Evolutionary conservation across 352 stramenopile genomes (phyloP), one percentile per base, ranked within the genome.

Genomic region (Pythium phragmitis): DNA sequence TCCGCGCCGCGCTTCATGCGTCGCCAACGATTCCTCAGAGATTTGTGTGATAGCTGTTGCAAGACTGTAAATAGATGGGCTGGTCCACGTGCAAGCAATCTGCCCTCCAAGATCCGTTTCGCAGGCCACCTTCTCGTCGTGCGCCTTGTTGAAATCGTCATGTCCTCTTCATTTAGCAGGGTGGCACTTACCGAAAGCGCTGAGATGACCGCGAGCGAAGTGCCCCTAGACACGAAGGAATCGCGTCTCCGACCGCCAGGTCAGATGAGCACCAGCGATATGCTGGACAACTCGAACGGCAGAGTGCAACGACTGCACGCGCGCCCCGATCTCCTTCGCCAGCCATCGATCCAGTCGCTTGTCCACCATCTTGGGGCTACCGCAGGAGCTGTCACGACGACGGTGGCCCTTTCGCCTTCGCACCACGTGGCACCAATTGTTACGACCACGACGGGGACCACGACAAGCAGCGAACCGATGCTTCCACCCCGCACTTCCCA

Each of bases 201-300:
- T 30, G 26, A 30, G 26, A 30, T 30, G 26, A 39, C 34, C 34
- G 34, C 34, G 7, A 39, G 34, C 34, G 11, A 39, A 39, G 3
- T 13, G 34, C 4, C 41, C 1, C 16, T 43, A 2, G 28, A 53
- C 4, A 42, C 2, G 3, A 68, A 68, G 46, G 62, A 69, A 41
- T 48, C 62, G 46, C 54, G 28, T 16, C 21, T 69, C 0, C 54
- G 62, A 21, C 62, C 62, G 39, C 62, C 62, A 1, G 62, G 62
- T 3, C 62, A 69, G 23, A 63, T 59, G 62, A 69, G 62, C 42
- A 54, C 50, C 1, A 39, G 37, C 30, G 62, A 69, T n/a, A 50
- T 69, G 37, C 26, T 59, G 23, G 47, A 36, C 34, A 47, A 69
- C 11, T 46, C 55, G 17, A 56, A 19, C 42, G 21, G 1, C 3